Base-by-base conservation (phyloP, 371 early-diverging fungal species). In the Mucor plumbeus region DNA sequence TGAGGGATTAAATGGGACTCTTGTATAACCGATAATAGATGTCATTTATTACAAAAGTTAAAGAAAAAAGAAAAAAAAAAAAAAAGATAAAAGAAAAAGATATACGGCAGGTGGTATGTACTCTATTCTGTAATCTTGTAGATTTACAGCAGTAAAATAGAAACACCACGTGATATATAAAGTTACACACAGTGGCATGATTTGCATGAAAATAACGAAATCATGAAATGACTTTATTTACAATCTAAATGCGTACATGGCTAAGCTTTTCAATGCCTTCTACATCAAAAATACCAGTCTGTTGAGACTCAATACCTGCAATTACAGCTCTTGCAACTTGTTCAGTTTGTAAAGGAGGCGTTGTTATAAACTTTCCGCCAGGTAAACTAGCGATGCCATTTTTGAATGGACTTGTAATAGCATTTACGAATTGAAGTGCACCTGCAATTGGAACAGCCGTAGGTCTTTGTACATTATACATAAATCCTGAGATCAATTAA, bases 291-390 rank as follows among this genome's bases (percentile, higher is more conserved):
- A 87, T 85, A 1, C 85, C 85, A 17, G 77, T 57, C 19, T 76
- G 73, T 26, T 69, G 64, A 34, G 70, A 67, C 48, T 81, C 86
- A 26, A 85, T 80, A 5, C 77, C 79, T 34, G 84, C 79, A 53
- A 88, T 74, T 3, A 86, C 79, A 4, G 91, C 91, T 15, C 74
- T 70, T 17, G 92, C 92, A 6, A 91, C 85, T 7, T 81, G 78
- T 39, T 90, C 90, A 39, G 87, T 84, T 41, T 81, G 75, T 56
- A 88, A 65, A 3, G 90, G 87, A 1, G 86, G 86, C 3, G 86
- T 88, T 0, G 91, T 88, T 14, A 85, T 47, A 3, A 81, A 74
- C 59, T 85, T 84, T 17, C 87, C 90, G 40, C 87, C 70, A 0
- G 88, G 89, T 17, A 90, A 79, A 53, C 82, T 79, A 17, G 85